A percentile compares a stretch with the other conserved stretches of the same genome.
Conservation (phyloP, 1,139 yeast species). For the Kodamaea alishanica region DNA sequence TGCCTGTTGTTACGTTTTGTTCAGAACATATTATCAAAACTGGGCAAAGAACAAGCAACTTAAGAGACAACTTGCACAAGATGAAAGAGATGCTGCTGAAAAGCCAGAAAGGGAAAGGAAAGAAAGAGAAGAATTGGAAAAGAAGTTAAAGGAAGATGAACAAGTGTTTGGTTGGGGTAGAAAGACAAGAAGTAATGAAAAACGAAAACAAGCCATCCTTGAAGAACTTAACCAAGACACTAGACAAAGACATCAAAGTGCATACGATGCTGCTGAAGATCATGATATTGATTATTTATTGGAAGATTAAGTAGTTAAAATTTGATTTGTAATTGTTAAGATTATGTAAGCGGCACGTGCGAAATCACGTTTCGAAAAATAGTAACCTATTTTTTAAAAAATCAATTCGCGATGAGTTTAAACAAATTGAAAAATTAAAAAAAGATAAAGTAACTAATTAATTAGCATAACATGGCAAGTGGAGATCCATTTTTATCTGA, state of each 20-base stretch:
- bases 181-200: slow-evolving; percentile 56
- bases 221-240: slow-evolving; percentile 45
- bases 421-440: neutral
- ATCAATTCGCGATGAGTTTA: too few relatives aligned
- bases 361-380: too few relatives aligned
- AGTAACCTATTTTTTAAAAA: too few relatives aligned
- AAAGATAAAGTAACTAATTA: too few relatives aligned
- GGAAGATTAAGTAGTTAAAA: slow-evolving; percentile 34
- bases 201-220: slow-evolving; percentile 51
- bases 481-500: slow-evolving; percentile 63
- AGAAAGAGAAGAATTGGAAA: slow-evolving; percentile 27
- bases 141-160: slow-evolving; percentile 38
- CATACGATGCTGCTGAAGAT: slow-evolving; percentile 58
- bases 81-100: slow-evolving; percentile 41
- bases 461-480: slow-evolving; percentile 31
- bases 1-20: slow-evolving; percentile 35
- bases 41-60: slow-evolving; percentile 52
- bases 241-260: slow-evolving; percentile 40
- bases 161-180: slow-evolving; percentile 75
- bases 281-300: slow-evolving; percentile 63
- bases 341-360: too few relatives aligned
- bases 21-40: slow-evolving; percentile 35
- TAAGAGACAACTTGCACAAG: slow-evolving; percentile 46
- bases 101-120: slow-evolving; percentile 30
- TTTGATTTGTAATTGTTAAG: too few relatives aligned